Evolutionary conservation across 441 rosid genomes (phyloP), one percentile per base, ranked within the genome.

Genomic region (Pelargonium myrrhifolium): DNA sequence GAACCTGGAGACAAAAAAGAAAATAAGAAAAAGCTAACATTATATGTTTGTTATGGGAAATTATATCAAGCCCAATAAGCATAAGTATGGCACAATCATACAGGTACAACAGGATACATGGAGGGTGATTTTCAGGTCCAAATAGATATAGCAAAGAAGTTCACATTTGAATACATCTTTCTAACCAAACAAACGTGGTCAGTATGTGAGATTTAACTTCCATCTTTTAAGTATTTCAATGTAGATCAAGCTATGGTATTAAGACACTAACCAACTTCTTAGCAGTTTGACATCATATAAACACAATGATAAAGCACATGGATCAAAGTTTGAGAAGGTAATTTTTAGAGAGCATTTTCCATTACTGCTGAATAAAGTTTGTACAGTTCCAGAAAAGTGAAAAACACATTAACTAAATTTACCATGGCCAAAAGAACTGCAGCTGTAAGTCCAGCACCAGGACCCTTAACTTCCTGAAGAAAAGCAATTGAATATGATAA

Each of bases 361-460:
- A 56, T 56, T 8, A 12, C 28, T 56, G 61, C 61, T 56, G 24
- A 6, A 9, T 56, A 8, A 56, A 21, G 22, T 21, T 5, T 58
- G 31, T 22, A 58, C 10, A 3, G n/a, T 58, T 21, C 62, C 9
- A 22, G 62, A 18, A 58, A 58, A 28, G 31, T 58, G 31, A 58
- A 58, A 58, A 58, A 58, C 14, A 2, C n/a, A 22, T 58, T 10
- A 21, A 22, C 62, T 28, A 21, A 76, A 75, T 76, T 82, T 92
- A 95, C 99, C 98, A 90, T 92, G 81, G 97, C 99, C 86, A 95
- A 79, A 76, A 95, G 89, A 77, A 74, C 87, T 11, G 98, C 99
- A 56, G 99, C 97, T 31, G 95, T 88, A 80, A 92, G 80, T 74
- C 99, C 98, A 21, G 99, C 98, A 78, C 98, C 99, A 67, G 87